Conservation (phyloP, 2,329 filamentous ascomycete genomes). For the Phaeoacremonium minimum region DNA sequence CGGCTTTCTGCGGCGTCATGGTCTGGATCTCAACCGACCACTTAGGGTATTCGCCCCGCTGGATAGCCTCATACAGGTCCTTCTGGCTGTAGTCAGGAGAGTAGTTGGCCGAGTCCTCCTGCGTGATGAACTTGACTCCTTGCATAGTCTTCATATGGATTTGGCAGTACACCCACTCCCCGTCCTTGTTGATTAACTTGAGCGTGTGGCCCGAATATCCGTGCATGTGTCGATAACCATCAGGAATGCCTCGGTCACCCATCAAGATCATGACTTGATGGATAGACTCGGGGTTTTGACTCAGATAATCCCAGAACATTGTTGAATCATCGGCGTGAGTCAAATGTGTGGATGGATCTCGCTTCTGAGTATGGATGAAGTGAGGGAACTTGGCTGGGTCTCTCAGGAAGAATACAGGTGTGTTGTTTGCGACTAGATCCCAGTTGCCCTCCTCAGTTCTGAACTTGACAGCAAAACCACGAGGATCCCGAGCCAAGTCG, state of each 20-base stretch:
- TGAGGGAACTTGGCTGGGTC: constrained; percentile 70
- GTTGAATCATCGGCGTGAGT: constrained; percentile 57
- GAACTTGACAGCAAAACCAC: constrained; percentile 72
- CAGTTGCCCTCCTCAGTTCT: constrained; percentile 71
- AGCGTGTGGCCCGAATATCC: constrained; percentile 51
- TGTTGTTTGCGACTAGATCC: constrained; percentile 70
- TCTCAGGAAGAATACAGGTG: constrained; percentile 71
- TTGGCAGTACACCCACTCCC: constrained; percentile 48
- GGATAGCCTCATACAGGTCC: constrained; percentile 50
- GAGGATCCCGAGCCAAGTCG: constrained; percentile 67
- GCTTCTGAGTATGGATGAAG: constrained; percentile 72
- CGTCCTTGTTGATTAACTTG: constrained; percentile 50
- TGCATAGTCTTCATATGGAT: constrained; percentile 49
- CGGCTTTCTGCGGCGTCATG: constrained; percentile 44
- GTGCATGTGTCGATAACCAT: constrained; percentile 49
- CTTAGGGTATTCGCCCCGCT: constrained; percentile 44
- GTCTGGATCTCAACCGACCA: constrained; percentile 52
- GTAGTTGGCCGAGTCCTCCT: constrained; percentile 39
- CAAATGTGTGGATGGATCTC: constrained; percentile 65
- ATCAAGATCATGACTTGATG: constrained; percentile 57
- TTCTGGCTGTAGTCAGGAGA: constrained; percentile 44
- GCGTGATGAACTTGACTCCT: constrained; percentile 45
- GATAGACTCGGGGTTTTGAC: constrained; percentile 54
- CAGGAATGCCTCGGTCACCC: constrained; percentile 51
- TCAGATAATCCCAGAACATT: constrained; percentile 63